phyloP scores from a whole-genome alignment of 2,329 filamentous ascomycete species.

The Aspergillus ibericus region DNA sequence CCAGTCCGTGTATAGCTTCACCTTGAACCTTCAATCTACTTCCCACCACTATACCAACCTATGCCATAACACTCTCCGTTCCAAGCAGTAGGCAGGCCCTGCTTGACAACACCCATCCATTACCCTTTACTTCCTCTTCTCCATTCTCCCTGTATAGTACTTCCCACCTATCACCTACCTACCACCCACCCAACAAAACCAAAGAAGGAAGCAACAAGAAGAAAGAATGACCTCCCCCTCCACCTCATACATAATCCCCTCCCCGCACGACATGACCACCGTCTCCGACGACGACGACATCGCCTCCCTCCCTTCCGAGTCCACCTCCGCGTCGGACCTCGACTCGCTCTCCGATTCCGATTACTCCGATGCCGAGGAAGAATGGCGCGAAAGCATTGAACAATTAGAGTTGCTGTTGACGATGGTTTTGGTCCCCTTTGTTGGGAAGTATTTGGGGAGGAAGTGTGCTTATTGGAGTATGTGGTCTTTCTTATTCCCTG shows the following conservation, averaged over 20 bases:
- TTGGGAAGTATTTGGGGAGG: constrained; percentile 91
- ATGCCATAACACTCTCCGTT: constrained; percentile 23
- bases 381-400: constrained; percentile 93
- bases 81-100: constrained; percentile 38
- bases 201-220: not conserved
- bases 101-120: constrained; percentile 26
- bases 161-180: not conserved
- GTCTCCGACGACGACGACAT: constrained; percentile 41
- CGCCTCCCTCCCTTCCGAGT: constrained; percentile 45
- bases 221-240: constrained; percentile 15
- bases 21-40: not conserved
- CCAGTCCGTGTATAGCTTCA: not conserved
- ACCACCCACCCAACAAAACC: not conserved
- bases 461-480: constrained; percentile 96
- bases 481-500: constrained; percentile 19
- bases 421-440: constrained; percentile 91
- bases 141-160: not conserved
- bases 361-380: constrained; percentile 82
- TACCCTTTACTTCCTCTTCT: constrained; percentile 10
- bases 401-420: constrained; percentile 90
- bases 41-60: constrained; percentile 5
- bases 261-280: constrained; percentile 28
- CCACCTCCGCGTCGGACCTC: constrained; percentile 39
- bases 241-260: constrained; percentile 43
- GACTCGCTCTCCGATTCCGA: constrained; percentile 48